A percentile compares a stretch with the other conserved stretches of the same genome.
Evolutionary conservation across 345 rosid species (phyloP).

Genomic region (Brassica rapa): DNA sequence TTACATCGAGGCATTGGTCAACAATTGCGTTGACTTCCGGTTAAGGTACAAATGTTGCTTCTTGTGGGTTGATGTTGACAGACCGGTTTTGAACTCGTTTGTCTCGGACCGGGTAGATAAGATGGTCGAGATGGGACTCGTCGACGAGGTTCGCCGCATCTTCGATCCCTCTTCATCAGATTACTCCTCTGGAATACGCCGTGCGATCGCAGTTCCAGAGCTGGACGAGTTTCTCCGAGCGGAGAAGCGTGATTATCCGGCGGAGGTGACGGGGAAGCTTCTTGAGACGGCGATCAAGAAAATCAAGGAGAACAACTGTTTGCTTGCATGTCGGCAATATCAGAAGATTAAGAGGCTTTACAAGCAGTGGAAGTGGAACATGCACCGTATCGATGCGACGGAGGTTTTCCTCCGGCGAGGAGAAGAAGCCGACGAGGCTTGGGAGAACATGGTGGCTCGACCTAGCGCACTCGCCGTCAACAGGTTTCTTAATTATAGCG

Average conservation of each 20-base stretch:
- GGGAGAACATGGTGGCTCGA: conserved; percentile 63
- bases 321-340: conserved; percentile 55
- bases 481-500: conserved; percentile 48
- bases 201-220: conserved; percentile 83
- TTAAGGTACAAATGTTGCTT: conserved; percentile 68
- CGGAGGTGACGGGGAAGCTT: conserved; percentile 35
- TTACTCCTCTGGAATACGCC: conserved; percentile 63
- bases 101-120: conserved; percentile 75
- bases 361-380: conserved; percentile 56
- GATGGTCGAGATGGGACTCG: conserved; percentile 69
- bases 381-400: conserved; percentile 80
- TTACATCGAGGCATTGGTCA: conserved; percentile 66
- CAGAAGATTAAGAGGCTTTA: conserved; percentile 63
- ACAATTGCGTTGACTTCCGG: conserved; percentile 58
- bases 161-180: conserved; percentile 53
- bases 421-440: conserved; percentile 56
- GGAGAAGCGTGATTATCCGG: conserved; percentile 33
- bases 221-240: conserved; percentile 57
- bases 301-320: conserved; percentile 63
- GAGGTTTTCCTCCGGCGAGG: conserved; percentile 62
- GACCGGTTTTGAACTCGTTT: conserved; percentile 57
- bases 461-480: conserved; percentile 59
- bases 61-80: conserved; percentile 78
- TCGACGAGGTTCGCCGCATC: conserved; percentile 61
- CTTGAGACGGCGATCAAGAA: conserved; percentile 54